Conservation (phyloP, 805 yeast genomes). For the Nakazawaea sp. region DNA sequence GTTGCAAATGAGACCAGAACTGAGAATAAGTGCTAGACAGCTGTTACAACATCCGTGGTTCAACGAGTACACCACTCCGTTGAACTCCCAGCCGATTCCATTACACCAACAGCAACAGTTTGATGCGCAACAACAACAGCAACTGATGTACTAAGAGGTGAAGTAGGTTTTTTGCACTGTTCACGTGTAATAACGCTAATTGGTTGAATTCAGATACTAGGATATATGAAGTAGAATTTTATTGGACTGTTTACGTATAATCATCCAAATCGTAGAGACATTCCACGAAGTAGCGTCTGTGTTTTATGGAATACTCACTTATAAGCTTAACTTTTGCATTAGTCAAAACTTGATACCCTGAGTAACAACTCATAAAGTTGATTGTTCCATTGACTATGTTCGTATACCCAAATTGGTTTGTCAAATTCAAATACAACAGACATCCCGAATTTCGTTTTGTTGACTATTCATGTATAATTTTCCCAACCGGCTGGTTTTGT, state of each 20-base stretch:
- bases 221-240: no score
- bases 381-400: neutral
- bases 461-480: conserved; percentile 14
- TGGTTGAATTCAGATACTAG: no score
- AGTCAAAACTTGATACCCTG: neutral
- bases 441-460: neutral
- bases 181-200: no score
- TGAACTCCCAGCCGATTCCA: conserved; percentile 11
- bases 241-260: no score
- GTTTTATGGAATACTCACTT: no score
- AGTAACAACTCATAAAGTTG: no score
- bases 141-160: neutral
- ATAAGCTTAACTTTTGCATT: no score
- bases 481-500: conserved; percentile 23
- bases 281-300: no score
- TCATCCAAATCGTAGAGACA: no score
- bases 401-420: no score
- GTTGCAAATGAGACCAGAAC: conserved; percentile 57
- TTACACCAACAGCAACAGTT: conserved; percentile 17
- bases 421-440: neutral
- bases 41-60: conserved; percentile 75
- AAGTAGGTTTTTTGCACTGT: no score
- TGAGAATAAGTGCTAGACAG: conserved; percentile 53
- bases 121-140: conserved; percentile 13
- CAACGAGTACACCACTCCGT: conserved; percentile 47